Conservation (phyloP, 352 stramenopile genomes). For the Pythium volutum region DNA sequence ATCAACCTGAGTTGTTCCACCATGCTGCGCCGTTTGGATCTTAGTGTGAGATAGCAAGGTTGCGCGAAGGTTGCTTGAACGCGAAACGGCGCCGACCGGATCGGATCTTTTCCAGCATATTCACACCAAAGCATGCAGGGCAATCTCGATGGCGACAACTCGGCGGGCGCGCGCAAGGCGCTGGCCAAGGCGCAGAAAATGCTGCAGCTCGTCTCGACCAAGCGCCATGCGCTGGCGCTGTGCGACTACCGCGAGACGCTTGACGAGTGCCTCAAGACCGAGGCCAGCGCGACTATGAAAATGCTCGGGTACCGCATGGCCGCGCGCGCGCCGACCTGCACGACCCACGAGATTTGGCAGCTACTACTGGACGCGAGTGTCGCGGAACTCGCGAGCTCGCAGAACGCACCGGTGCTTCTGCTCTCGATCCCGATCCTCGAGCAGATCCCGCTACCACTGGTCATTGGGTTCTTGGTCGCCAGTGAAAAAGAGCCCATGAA, state of each 20-base stretch:
- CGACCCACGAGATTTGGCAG: slow-evolving; percentile 57
- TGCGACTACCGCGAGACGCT: slow-evolving; percentile 59
- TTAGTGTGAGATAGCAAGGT: no score
- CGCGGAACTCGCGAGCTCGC: slow-evolving; percentile 63
- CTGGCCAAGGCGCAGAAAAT: slow-evolving; percentile 60
- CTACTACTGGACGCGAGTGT: slow-evolving; percentile 59
- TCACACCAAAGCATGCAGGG: slow-evolving; percentile 39
- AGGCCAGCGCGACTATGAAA: slow-evolving; percentile 57
- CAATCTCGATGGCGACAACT: slow-evolving; percentile 38
- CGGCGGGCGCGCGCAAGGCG: slow-evolving; percentile 42
- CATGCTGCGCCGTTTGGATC: no score
- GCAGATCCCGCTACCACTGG: slow-evolving; percentile 50
- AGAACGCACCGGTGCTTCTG: slow-evolving; percentile 51
- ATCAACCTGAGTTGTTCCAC: no score
- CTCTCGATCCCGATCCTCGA: slow-evolving; percentile 53
- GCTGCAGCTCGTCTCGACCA: slow-evolving; percentile 48
- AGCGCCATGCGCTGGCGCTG: slow-evolving; percentile 53
- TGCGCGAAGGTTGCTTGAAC: slow-evolving; percentile 9
- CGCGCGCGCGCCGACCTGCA: slow-evolving; percentile 45
- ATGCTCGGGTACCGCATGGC: slow-evolving; percentile 71
- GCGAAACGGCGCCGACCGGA: slow-evolving; percentile 1
- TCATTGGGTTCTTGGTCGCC: slow-evolving; percentile 61
- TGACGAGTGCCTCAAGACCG: slow-evolving; percentile 68
- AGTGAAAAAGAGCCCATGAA: slow-evolving; percentile 77
- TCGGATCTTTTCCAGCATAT: neutral